Percentiles rank a stretch among this genome's conserved stretches.
Evolutionary conservation across 768 basidiomycete genomes (phyloP).

Genomic region (Podaxis sp.): DNA sequence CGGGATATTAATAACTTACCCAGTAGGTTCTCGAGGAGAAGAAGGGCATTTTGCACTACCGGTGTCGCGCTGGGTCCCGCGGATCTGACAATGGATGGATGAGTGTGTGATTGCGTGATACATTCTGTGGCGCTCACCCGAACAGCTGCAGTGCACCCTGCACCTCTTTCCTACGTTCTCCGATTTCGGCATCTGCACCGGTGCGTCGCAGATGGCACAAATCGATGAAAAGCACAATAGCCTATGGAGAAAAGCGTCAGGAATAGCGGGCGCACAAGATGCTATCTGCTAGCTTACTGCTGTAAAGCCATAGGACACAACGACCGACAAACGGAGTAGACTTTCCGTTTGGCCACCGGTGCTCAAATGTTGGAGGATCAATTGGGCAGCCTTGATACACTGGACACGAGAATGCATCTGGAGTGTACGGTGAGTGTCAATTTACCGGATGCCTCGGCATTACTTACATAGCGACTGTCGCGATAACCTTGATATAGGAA

Average conservation of each 20-base stretch:
- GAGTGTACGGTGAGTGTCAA: not conserved
- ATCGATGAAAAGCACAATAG: conserved; percentile 28
- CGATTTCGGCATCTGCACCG: conserved; percentile 20
- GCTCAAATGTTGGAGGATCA: conserved; percentile 23
- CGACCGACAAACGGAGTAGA: conserved; percentile 26
- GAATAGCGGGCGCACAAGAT: not conserved
- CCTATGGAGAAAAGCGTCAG: conserved; percentile 12
- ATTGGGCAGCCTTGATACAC: conserved; percentile 25
- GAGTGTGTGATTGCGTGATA: not conserved
- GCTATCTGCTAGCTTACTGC: conserved; percentile 18
- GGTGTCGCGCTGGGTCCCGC: conserved; percentile 1
- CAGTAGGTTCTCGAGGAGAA: conserved; percentile 24
- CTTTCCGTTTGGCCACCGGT: conserved; percentile 23
- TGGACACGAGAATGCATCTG: conserved; percentile 25
- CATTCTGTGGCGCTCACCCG: conserved; percentile 22
- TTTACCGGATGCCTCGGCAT: no score
- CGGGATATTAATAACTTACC: conserved; percentile 21
- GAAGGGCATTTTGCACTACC: conserved; percentile 25
- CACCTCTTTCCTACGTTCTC: conserved; percentile 20
- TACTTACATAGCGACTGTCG: conserved; percentile 24
- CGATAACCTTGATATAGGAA: conserved; percentile 26
- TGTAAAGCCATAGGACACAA: conserved; percentile 25
- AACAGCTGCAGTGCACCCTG: conserved; percentile 24
- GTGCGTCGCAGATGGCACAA: conserved; percentile 20
- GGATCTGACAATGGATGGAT: not conserved